Conservation (phyloP, 2,329 filamentous ascomycete species). For the Colletotrichum sansevieriae region DNA sequence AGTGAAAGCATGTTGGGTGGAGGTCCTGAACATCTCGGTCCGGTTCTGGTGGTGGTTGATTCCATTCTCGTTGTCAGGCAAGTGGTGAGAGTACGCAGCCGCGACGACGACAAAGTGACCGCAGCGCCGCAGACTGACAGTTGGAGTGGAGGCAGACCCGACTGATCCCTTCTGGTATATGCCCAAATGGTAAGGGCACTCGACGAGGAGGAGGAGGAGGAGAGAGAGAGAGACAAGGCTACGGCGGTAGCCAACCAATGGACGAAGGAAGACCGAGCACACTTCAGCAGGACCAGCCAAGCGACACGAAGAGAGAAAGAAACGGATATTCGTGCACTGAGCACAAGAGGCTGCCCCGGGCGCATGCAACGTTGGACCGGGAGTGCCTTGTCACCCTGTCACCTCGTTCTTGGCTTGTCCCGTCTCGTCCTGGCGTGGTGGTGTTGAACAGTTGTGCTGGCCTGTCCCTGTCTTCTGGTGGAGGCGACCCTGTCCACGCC, state of each 20-base stretch:
- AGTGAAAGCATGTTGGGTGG: slow-evolving; percentile 14
- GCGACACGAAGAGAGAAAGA: slow-evolving; percentile 4
- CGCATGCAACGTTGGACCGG: slow-evolving; percentile 41
- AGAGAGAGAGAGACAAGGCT: neutral
- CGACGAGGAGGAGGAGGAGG: neutral
- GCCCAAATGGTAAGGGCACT: no score
- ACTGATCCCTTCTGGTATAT: no score
- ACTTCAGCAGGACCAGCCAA: slow-evolving; percentile 1
- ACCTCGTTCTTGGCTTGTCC: slow-evolving; percentile 16
- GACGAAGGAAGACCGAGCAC: slow-evolving; percentile 25
- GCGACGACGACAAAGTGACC: slow-evolving; percentile 7
- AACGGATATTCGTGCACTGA: slow-evolving; percentile 1
- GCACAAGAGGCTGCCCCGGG: slow-evolving; percentile 27
- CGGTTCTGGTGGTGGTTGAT: neutral
- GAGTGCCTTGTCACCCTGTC: slow-evolving; percentile 29
- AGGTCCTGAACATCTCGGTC: neutral
- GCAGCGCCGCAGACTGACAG: slow-evolving; percentile 15
- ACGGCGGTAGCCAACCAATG: slow-evolving; percentile 35
- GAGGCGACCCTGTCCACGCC: neutral
- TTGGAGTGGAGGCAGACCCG: slow-evolving; percentile 9
- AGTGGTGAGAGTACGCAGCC: slow-evolving; percentile 36
- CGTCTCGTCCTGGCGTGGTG: neutral
- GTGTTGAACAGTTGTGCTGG: neutral
- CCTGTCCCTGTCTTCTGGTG: neutral
- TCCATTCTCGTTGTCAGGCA: slow-evolving; percentile 25